phyloP scores from a whole-genome alignment of 495 filamentous ascomycete species.

The Aspergillus campestris region DNA sequence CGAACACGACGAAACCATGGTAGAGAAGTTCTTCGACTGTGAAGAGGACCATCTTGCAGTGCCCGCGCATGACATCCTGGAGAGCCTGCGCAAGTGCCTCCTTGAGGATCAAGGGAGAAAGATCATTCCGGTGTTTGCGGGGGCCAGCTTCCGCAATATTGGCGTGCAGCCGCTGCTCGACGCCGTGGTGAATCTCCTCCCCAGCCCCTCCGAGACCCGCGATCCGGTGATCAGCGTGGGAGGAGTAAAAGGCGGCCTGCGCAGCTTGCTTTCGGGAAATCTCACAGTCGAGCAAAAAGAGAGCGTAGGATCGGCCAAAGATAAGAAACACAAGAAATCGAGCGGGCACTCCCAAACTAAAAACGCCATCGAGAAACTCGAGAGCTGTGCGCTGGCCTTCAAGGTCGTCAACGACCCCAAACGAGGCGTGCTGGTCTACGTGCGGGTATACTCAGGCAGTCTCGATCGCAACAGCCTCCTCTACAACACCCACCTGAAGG shows the following conservation, averaged over 20 bases:
- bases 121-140: constrained; percentile 84
- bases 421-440: constrained; percentile 82
- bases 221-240: constrained; percentile 70
- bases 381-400: constrained; percentile 82
- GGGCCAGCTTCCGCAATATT: constrained; percentile 87
- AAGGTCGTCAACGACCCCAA: constrained; percentile 88
- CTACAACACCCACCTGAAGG: constrained; percentile 80
- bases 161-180: constrained; percentile 92
- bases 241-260: constrained; percentile 37
- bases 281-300: constrained; percentile 35
- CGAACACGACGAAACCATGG: constrained; percentile 77
- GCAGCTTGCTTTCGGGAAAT: constrained; percentile 45
- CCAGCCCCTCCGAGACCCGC: constrained; percentile 69
- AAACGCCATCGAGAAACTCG: constrained; percentile 56
- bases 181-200: constrained; percentile 76
- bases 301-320: constrained; percentile 25
- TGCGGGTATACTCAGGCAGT: constrained; percentile 82
- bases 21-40: constrained; percentile 72
- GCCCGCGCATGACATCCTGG: constrained; percentile 53
- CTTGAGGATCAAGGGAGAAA: constrained; percentile 37
- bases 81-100: constrained; percentile 65
- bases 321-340: constrained; percentile 35
- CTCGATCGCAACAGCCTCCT: constrained; percentile 63
- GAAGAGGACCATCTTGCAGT: constrained; percentile 66
- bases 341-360: constrained; percentile 29